A percentile compares a stretch with the other conserved stretches of the same genome.
Conservation (phyloP, 1,284 basidiomycete species). For the Rhodotorula sp. region DNA sequence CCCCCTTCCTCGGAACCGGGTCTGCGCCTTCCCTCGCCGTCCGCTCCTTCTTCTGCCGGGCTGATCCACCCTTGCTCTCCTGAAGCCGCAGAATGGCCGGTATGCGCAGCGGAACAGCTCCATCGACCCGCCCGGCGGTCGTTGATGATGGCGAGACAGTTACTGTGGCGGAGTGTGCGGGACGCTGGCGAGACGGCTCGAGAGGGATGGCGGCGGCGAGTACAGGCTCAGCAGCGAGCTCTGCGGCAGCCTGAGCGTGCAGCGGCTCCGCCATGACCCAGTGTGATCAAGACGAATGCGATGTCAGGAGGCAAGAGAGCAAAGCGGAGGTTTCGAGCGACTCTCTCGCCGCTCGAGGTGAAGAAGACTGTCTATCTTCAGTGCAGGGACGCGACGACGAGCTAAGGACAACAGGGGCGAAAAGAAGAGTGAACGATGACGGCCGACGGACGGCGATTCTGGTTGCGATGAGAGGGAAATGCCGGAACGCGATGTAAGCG, state of each 20-base stretch:
- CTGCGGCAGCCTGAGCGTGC: neutral
- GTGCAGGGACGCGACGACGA: too few relatives aligned
- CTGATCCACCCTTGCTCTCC: constrained; percentile 5
- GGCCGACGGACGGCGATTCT: too few relatives aligned
- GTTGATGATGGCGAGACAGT: neutral
- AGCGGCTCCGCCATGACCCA: neutral
- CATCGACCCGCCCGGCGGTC: neutral
- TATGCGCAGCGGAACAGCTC: constrained; percentile 22
- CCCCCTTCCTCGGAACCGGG: neutral
- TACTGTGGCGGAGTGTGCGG: neutral
- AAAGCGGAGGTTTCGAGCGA: neutral
- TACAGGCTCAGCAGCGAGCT: neutral
- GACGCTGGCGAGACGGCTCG: neutral
- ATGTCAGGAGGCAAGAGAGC: neutral
- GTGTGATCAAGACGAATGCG: neutral
- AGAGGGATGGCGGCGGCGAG: neutral
- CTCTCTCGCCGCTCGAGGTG: too few relatives aligned
- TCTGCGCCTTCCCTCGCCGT: neutral
- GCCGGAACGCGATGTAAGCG: too few relatives aligned
- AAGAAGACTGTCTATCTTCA: too few relatives aligned
- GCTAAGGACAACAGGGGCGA: too few relatives aligned
- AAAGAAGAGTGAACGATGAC: too few relatives aligned
- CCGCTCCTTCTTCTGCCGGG: neutral
- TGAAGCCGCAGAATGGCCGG: constrained; percentile 27
- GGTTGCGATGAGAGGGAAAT: too few relatives aligned